A percentile compares a stretch with the other conserved stretches of the same genome.
Evolutionary conservation across 371 early-diverging fungal genomes (phyloP).

Genomic region (Syncephalastrum contaminatum): DNA sequence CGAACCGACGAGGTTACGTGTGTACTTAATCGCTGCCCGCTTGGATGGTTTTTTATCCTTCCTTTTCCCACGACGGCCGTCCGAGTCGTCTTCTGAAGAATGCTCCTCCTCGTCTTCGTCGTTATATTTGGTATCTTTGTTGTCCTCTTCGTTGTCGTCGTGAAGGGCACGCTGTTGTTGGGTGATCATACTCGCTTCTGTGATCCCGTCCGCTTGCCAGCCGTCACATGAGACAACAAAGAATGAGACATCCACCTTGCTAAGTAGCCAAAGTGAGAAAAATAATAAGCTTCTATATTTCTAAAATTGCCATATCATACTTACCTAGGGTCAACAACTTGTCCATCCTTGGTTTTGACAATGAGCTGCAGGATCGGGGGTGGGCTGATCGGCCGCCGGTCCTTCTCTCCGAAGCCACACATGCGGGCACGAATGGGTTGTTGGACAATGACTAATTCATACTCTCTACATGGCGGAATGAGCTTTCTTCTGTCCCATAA

Average conservation of each 20-base stretch:
- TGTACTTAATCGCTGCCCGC: background rate
- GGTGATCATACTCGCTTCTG: constrained; percentile 23
- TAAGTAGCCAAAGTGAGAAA: constrained; percentile 5
- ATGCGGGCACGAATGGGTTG: constrained; percentile 65
- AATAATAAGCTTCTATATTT: background rate
- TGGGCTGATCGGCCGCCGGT: constrained; percentile 70
- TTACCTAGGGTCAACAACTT: constrained; percentile 13
- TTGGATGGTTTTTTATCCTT: too few species aligned
- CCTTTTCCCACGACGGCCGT: too few species aligned
- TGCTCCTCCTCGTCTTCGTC: constrained; percentile 2
- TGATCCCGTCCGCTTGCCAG: constrained; percentile 27
- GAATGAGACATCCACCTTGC: constrained; percentile 16
- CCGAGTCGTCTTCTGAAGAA: constrained; percentile 6
- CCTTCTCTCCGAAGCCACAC: constrained; percentile 74
- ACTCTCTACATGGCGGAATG: constrained; percentile 6
- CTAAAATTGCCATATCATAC: background rate
- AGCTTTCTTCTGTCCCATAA: background rate
- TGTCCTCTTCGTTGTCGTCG: constrained; percentile 12
- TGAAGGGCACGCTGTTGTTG: background rate
- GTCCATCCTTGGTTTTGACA: constrained; percentile 23
- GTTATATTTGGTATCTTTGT: constrained; percentile 6
- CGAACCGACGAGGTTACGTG: constrained; percentile 71
- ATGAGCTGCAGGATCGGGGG: constrained; percentile 61
- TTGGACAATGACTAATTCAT: constrained; percentile 47
- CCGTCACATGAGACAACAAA: constrained; percentile 21